phyloP scores from a whole-genome alignment of 495 filamentous ascomycete genomes.

The Lophiotrema nucula region DNA sequence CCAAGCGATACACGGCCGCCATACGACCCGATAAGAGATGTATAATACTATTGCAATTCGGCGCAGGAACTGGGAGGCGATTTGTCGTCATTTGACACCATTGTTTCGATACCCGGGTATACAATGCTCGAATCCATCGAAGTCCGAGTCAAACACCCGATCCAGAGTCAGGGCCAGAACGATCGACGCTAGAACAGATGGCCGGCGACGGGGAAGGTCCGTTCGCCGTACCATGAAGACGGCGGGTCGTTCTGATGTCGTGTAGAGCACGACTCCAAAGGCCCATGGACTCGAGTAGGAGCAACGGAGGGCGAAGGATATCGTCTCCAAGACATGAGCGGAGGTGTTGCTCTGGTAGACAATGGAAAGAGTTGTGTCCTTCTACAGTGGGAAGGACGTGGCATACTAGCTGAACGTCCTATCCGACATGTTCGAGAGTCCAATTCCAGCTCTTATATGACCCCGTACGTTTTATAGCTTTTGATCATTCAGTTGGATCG shows the following conservation, averaged over 20 bases:
- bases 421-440: background rate
- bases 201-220: background rate
- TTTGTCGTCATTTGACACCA: conserved; percentile 2
- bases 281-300: background rate
- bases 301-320: background rate
- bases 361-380: background rate
- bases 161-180: background rate
- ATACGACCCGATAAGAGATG: conserved; percentile 27
- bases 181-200: background rate
- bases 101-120: background rate
- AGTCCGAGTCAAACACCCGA: background rate
- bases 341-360: background rate
- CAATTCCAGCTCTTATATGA: background rate
- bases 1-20: conserved; percentile 14
- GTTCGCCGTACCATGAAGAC: background rate
- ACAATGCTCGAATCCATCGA: background rate
- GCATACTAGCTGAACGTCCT: background rate
- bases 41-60: conserved; percentile 6
- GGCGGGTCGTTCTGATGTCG: background rate
- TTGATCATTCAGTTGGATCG: background rate
- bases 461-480: background rate
- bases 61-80: background rate
- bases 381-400: background rate
- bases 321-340: background rate
- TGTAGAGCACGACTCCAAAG: background rate